Conservation (phyloP, 1,284 basidiomycete genomes). For the Ceratobasidium sp. region DNA sequence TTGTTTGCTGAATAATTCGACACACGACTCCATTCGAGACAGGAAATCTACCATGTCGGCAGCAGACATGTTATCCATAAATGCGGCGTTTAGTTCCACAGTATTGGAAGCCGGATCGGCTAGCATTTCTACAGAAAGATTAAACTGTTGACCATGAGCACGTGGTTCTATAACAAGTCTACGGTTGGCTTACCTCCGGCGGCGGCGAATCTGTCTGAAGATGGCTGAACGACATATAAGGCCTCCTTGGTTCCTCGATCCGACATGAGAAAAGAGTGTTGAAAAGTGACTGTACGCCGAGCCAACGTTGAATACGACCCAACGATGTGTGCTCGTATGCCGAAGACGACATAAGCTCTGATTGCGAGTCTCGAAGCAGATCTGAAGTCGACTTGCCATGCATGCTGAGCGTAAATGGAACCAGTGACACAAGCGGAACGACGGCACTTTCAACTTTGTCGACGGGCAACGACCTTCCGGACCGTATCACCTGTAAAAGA, state of each 20-base stretch:
- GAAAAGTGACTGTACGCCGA: slow-evolving; percentile 59
- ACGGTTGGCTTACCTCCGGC: slow-evolving; percentile 60
- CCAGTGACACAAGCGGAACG: slow-evolving; percentile 62
- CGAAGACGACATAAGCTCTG: slow-evolving; percentile 59
- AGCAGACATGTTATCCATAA: slow-evolving; percentile 15
- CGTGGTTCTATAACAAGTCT: slow-evolving; percentile 14
- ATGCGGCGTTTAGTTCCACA: slow-evolving; percentile 20
- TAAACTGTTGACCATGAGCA: slow-evolving; percentile 57
- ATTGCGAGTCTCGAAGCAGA: slow-evolving; percentile 59
- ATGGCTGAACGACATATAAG: slow-evolving; percentile 54
- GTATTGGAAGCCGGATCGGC: slow-evolving; percentile 57
- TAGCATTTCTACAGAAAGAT: slow-evolving; percentile 63
- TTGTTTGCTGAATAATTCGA: slow-evolving; percentile 53
- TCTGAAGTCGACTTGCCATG: slow-evolving; percentile 49
- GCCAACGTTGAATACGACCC: slow-evolving; percentile 64
- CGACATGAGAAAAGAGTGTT: slow-evolving; percentile 65
- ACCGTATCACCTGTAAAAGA: slow-evolving; percentile 61
- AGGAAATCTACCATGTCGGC: not conserved
- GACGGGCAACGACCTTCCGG: slow-evolving; percentile 63
- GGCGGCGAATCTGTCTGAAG: slow-evolving; percentile 61
- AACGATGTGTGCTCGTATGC: slow-evolving; percentile 64
- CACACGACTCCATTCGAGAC: slow-evolving; percentile 11
- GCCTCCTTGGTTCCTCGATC: slow-evolving; percentile 54
- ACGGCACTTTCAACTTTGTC: slow-evolving; percentile 60
- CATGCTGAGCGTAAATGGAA: slow-evolving; percentile 62